These are phyloP conservation scores for Geosmithia putterillii DNA, from an alignment of 2,329 filamentous ascomycete genomes.

Conservation along the genomic window DNA sequence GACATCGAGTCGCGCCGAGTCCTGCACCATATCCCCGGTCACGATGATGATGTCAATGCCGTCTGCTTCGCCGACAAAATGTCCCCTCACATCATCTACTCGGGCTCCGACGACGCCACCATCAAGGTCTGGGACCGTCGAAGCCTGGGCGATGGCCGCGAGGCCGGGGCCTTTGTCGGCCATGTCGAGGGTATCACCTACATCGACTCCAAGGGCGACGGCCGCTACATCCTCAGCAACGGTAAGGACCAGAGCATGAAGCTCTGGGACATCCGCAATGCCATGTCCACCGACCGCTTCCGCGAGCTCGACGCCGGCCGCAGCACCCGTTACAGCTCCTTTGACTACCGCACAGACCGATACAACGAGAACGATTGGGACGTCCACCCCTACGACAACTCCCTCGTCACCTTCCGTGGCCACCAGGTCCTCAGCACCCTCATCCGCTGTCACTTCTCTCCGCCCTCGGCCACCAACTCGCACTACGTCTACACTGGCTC, in stretches of 20 bases:
- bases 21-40: constrained; percentile 64
- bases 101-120: constrained; percentile 86
- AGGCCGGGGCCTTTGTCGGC: constrained; percentile 53
- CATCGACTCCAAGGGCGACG: constrained; percentile 58
- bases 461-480: constrained; percentile 72
- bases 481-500: constrained; percentile 90
- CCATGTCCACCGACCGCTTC: constrained; percentile 61
- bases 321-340: constrained; percentile 42
- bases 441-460: constrained; percentile 92
- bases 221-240: constrained; percentile 80
- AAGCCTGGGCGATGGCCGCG: constrained; percentile 74
- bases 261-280: constrained; percentile 88
- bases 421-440: constrained; percentile 82
- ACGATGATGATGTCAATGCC: constrained; percentile 85
- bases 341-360: constrained; percentile 61
- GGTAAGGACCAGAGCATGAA: constrained; percentile 97
- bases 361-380: constrained; percentile 54
- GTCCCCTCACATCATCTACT: constrained; percentile 90
- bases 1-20: constrained; percentile 74
- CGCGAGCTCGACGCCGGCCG: constrained; percentile 40
- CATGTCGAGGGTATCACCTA: constrained; percentile 57
- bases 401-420: constrained; percentile 83
- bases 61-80: constrained; percentile 87
- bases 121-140: constrained; percentile 94
- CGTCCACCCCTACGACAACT: constrained; percentile 68